Evolutionary conservation across 225 moss, liverwort and hornwort genomes (phyloP).

Genomic region (Anthoceros angustus): DNA sequence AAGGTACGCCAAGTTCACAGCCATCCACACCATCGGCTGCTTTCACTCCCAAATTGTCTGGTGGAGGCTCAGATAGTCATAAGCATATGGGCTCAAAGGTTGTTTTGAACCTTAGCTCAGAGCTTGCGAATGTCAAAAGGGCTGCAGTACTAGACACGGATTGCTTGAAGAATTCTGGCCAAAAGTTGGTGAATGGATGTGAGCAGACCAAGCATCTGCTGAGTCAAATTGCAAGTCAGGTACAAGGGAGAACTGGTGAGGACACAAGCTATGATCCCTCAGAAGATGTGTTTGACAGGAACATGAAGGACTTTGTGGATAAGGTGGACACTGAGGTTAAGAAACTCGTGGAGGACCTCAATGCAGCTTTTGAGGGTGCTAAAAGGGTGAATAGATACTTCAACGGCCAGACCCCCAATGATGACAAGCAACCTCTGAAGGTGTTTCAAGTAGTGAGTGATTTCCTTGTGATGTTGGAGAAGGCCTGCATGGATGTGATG

Average conservation of each 20-base stretch:
- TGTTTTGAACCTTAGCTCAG: constrained; percentile 47
- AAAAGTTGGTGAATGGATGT: constrained; percentile 60
- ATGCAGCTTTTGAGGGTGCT: constrained; percentile 45
- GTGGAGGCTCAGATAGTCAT: constrained; percentile 16
- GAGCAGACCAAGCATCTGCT: constrained; percentile 33
- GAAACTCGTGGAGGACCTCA: constrained; percentile 32
- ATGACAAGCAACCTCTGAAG: constrained; percentile 63
- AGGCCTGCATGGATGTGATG: constrained; percentile 70
- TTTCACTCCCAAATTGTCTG: constrained; percentile 20
- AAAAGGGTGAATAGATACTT: constrained; percentile 69
- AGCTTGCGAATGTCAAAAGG: constrained; percentile 66
- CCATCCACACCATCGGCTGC: constrained; percentile 17
- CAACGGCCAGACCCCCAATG: constrained; percentile 57
- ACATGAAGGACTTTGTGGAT: constrained; percentile 62
- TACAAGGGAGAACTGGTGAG: constrained; percentile 31
- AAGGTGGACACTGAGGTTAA: constrained; percentile 44
- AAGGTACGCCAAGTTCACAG: constrained; percentile 20
- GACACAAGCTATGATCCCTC: constrained; percentile 56
- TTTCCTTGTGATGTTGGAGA: constrained; percentile 63
- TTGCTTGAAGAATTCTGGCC: constrained; percentile 39
- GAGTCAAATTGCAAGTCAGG: constrained; percentile 41
- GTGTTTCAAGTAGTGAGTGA: constrained; percentile 85
- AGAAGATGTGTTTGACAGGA: constrained; percentile 61
- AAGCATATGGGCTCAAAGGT: constrained; percentile 57
- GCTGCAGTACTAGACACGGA: constrained; percentile 68